Base-by-base conservation (phyloP, 2,329 filamentous ascomycete species). In the Fusarium clavum region DNA sequence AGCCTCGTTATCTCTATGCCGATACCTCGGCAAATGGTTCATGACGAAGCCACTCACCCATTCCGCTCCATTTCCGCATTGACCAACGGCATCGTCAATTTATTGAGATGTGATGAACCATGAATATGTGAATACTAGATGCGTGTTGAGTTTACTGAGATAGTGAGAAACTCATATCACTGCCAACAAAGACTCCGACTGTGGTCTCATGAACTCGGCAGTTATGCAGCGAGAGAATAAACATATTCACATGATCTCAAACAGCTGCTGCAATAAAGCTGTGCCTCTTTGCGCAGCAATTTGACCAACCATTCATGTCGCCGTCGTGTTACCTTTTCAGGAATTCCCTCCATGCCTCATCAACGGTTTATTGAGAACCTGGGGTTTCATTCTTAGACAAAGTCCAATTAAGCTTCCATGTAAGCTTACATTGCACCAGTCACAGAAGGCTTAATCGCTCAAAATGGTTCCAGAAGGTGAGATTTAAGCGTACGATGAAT, bases 1-100 rank as follows among this genome's bases (percentile, higher is more conserved):
- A 27, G 32, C 49, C 41, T 53, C 32, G 34, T 25, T 40, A 54
- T 54, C 16, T 45, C 40, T 13, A 38, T 45, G 20, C 49, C 34
- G 49, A 40, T 53, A 53, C 49, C 49, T 47, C 45, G 45, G 45
- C 25, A 47, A 47, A 25, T 51, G 16, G 5, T 51, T 34, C 16
- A 51, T 9, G 20, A 25, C 48, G 32, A 52, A 52, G 18, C 18
- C 38, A 49, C 25, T 12, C 11, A 49, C 25, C 16, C 11, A 24
- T 53, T 53, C 49, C 49, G 49, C 49, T 14, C n/a, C 41, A 7
- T 6, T 53, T 53, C 49, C 49, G 49, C 49, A n/a, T 53, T 8
- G 16, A 52, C n/a, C 7, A 13, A n/a, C 30, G 9, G 24, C 24
- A 11, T 25, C 30, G 12, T 51, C 48, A 20, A 6, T 41, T 52